phyloP scores from a whole-genome alignment of 352 stramenopile genomes.

The Globisporangium okanoganense region DNA sequence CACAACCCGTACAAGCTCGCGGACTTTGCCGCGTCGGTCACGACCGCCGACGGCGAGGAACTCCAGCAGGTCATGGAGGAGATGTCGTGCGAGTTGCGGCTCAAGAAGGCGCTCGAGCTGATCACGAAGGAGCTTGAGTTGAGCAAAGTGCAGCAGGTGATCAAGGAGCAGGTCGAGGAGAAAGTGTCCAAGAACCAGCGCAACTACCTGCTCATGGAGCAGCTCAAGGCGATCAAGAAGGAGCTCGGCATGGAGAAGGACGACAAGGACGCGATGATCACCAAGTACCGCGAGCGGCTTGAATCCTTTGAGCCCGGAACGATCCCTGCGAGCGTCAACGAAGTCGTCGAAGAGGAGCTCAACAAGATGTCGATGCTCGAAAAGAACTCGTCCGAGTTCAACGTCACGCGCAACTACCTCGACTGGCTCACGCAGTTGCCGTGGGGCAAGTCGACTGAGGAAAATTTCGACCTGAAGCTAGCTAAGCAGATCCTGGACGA shows the following conservation, averaged over 20 bases:
- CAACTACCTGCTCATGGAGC: conserved; percentile 98
- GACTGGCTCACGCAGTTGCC: conserved; percentile 98
- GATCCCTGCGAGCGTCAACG: conserved; percentile 78
- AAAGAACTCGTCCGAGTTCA: conserved; percentile 99
- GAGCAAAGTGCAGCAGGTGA: conserved; percentile 96
- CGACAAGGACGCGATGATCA: conserved; percentile 97
- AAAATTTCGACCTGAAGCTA: conserved; percentile 96
- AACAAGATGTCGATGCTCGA: conserved; percentile 97
- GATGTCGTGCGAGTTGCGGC: conserved; percentile 91
- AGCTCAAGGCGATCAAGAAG: conserved; percentile 99
- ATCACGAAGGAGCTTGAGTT: conserved; percentile 97
- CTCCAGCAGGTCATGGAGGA: conserved; percentile 94
- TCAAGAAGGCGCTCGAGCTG: conserved; percentile 96
- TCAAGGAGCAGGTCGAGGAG: conserved; percentile 91
- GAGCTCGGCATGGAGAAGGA: conserved; percentile 99
- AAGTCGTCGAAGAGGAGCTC: conserved; percentile 97
- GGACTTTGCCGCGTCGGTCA: conserved; percentile 96
- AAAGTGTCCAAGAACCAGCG: conserved; percentile 96
- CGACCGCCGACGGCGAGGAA: conserved; percentile 92
- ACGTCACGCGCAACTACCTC: conserved; percentile 97
- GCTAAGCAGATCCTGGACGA: conserved; percentile 93
- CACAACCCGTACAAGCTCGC: conserved; percentile 98
- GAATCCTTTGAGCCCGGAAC: conserved; percentile 48
- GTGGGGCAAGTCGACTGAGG: conserved; percentile 94
- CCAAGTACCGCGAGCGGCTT: conserved; percentile 94